Conservation (phyloP, 441 rosid species). For the Gossypium schwendimanii region DNA sequence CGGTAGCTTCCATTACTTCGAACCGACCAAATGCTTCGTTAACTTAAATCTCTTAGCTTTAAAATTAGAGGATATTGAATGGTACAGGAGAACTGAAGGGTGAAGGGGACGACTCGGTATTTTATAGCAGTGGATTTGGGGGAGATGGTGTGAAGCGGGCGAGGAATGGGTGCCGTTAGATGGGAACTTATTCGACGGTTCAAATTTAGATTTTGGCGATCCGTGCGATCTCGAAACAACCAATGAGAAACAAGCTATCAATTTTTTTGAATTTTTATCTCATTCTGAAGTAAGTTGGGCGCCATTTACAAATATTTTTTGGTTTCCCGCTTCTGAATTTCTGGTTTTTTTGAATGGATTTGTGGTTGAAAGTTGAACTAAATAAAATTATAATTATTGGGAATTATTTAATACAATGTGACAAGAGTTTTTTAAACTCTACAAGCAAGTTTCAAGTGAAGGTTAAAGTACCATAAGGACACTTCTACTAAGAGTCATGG, state of each 20-base stretch:
- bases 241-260: not conserved
- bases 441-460: no score
- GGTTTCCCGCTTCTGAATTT: constrained; percentile 3
- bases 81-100: not conserved
- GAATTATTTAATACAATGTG: no score
- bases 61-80: not conserved
- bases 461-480: no score
- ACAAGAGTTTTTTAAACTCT: no score
- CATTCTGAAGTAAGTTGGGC: not conserved
- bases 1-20: not conserved
- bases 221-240: not conserved
- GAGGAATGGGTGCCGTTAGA: constrained; percentile 2
- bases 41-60: not conserved
- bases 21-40: not conserved
- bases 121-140: not conserved
- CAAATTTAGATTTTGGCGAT: not conserved
- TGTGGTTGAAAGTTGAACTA: not conserved
- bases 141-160: no score
- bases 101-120: not conserved
- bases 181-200: not conserved
- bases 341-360: not conserved
- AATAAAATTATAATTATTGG: no score
- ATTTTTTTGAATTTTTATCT: not conserved
- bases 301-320: not conserved
- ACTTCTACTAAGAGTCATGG: rapidly evolving